Evolutionary conservation across 495 filamentous ascomycete genomes (phyloP).

Genomic region (Trichocladium uniseriatum): DNA sequence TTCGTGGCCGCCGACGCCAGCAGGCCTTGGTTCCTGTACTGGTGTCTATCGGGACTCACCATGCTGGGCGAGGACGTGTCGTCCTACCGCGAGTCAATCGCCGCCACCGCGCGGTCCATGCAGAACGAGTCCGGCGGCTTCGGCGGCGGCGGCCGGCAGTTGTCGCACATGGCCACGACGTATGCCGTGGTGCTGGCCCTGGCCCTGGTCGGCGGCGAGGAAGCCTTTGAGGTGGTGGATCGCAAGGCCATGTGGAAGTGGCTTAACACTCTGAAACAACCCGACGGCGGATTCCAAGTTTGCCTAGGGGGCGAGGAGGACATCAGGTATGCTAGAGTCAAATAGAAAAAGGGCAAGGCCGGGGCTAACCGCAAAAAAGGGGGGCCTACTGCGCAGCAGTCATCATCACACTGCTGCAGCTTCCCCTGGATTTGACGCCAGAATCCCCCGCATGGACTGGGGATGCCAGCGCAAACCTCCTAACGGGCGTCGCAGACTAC

Average conservation of each 20-base stretch:
- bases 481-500: slow-evolving; percentile 66
- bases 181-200: slow-evolving; percentile 77
- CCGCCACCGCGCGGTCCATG: slow-evolving; percentile 61
- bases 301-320: slow-evolving; percentile 79
- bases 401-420: slow-evolving; percentile 68
- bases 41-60: slow-evolving; percentile 65
- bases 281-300: slow-evolving; percentile 75
- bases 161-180: slow-evolving; percentile 75
- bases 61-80: slow-evolving; percentile 69
- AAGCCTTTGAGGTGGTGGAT: slow-evolving; percentile 66
- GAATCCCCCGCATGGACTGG: slow-evolving; percentile 43
- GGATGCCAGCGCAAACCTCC: slow-evolving; percentile 44
- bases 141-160: slow-evolving; percentile 86
- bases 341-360: neutral
- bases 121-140: slow-evolving; percentile 84
- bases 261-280: slow-evolving; percentile 74
- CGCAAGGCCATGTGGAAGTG: slow-evolving; percentile 80
- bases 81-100: slow-evolving; percentile 55
- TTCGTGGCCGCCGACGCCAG: slow-evolving; percentile 70
- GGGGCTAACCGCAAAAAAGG: slow-evolving; percentile 32
- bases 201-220: slow-evolving; percentile 63
- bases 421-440: slow-evolving; percentile 69
- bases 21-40: slow-evolving; percentile 89
- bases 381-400: slow-evolving; percentile 86
- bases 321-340: slow-evolving; percentile 53